Evolutionary conservation across 2,329 filamentous ascomycete genomes (phyloP).

Genomic region (Colletotrichum musicola): DNA sequence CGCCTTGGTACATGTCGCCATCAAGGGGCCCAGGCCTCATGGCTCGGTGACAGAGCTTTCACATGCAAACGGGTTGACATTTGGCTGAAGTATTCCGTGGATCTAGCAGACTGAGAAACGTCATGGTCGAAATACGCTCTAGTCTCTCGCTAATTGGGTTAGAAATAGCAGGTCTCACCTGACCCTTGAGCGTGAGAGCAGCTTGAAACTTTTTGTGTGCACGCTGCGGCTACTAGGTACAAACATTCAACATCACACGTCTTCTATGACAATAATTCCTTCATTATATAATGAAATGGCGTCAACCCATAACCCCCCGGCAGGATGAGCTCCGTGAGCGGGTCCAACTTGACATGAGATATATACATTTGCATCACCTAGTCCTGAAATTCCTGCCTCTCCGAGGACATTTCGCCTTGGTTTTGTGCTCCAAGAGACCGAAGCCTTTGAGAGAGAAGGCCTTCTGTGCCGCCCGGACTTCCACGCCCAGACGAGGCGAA

Average conservation of each 20-base stretch:
- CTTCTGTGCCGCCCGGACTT: constrained; percentile 65
- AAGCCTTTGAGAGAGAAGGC: constrained; percentile 77
- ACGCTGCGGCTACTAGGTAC: background rate
- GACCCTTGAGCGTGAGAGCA: no score
- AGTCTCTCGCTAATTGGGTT: no score
- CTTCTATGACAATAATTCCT: background rate
- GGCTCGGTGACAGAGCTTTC: no score
- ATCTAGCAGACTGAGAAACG: no score
- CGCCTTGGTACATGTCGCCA: no score
- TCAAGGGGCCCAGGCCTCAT: no score
- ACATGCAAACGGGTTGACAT: no score
- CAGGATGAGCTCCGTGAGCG: background rate
- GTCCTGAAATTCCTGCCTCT: background rate
- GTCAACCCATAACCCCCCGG: no score
- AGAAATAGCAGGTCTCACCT: no score
- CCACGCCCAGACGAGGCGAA: constrained; percentile 56
- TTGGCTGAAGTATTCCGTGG: no score
- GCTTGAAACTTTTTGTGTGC: background rate
- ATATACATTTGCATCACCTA: constrained; percentile 14
- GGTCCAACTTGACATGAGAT: background rate
- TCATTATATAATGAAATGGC: background rate
- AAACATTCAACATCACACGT: background rate
- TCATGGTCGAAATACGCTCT: no score
- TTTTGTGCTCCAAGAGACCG: constrained; percentile 69
- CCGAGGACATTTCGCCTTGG: constrained; percentile 16